Base-by-base conservation (phyloP, 768 basidiomycete species). In the Lentinula aciculospora region DNA sequence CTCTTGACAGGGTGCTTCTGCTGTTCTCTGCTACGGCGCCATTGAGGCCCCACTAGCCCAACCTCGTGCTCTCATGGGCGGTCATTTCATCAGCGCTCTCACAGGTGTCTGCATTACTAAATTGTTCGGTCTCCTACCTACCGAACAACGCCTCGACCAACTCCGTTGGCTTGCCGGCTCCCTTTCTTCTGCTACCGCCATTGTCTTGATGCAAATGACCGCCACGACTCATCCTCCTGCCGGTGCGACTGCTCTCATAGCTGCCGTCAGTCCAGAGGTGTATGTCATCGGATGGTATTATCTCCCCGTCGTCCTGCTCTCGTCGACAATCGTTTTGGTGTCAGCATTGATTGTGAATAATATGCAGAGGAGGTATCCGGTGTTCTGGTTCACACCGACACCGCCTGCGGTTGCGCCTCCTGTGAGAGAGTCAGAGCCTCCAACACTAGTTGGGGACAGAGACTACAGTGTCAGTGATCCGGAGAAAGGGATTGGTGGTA, bases 161-260 rank as follows among this genome's bases (percentile, higher is more conserved):
- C 64, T 81, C 27, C 60, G 71, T 45, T 84, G 81, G 81, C 68
- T 84, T 12, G 74, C 76, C 8, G 80, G 71, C 4, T 76, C 78
- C 0, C 64, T 82, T 1, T 72, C 79, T 0, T 76, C 74, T 53
- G 76, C 76, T 1, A 61, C 69, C 15, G 55, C 76, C 23, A 64
- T 80, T 51, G 67, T 61, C 17, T 63, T 71, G 23, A 82, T 83
- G 82, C 79, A 81, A 61, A 68, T 82, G 50, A 80, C 80, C 8
- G 65, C 65, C 9, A 83, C 77, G 5, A 29, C 37, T 7, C 34
- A 40, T 19, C 23, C 23, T n/a, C 53, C 34, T 21, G 81, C 80
- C 51, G 83, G 81, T 57, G 82, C 80, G n/a, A 82, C 81, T 1
- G 80, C 81, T 21, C 69, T 83, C 32, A 68, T 83, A 9, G 75